Evolutionary conservation across 2,329 filamentous ascomycete genomes (phyloP).

Genomic region (Penicillium sp.): DNA sequence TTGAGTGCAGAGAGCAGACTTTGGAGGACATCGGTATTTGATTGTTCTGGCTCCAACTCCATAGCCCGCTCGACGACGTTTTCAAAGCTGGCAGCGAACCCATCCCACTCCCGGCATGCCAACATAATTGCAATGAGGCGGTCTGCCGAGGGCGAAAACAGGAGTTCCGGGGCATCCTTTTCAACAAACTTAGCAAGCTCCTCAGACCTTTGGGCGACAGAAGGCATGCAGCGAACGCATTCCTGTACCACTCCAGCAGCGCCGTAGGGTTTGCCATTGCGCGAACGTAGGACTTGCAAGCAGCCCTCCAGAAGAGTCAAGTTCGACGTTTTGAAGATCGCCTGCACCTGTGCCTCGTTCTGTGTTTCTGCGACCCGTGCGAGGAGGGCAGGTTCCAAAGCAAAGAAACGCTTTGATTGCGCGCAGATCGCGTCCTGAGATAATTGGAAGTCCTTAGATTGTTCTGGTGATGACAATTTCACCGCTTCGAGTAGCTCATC

Average conservation of each 20-base stretch:
- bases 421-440: constrained; percentile 69
- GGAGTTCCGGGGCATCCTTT: constrained; percentile 56
- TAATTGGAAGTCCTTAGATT: constrained; percentile 70
- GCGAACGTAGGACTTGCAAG: constrained; percentile 48
- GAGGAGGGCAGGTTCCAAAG: constrained; percentile 49
- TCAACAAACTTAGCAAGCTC: constrained; percentile 54
- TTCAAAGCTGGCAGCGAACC: constrained; percentile 41
- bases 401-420: constrained; percentile 67
- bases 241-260: constrained; percentile 59
- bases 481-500: constrained; percentile 64
- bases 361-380: constrained; percentile 24
- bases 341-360: constrained; percentile 24
- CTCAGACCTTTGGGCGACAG: constrained; percentile 40
- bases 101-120: constrained; percentile 48
- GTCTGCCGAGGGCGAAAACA: constrained; percentile 66
- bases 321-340: constrained; percentile 39
- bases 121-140: constrained; percentile 66
- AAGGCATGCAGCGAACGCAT: constrained; percentile 47
- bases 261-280: constrained; percentile 67
- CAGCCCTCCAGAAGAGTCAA: constrained; percentile 47
- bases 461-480: constrained; percentile 73
- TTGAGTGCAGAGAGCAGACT: constrained; percentile 39
- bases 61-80: constrained; percentile 36
- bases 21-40: constrained; percentile 36
- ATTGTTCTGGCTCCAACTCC: constrained; percentile 30